phyloP scores from a whole-genome alignment of 148 eudicot genomes.

The Silene conica region DNA sequence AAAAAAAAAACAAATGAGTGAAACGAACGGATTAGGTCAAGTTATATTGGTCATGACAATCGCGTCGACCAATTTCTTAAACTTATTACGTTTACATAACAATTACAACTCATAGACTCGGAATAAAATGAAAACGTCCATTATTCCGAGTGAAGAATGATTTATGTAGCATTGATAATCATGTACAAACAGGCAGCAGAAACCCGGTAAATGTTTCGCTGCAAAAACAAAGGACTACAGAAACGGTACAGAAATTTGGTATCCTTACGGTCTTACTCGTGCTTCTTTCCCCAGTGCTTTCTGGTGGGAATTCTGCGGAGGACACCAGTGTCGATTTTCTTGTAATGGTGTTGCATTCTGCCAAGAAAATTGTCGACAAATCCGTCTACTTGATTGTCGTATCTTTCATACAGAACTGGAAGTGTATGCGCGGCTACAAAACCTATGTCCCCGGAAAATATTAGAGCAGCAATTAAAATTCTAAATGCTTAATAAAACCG shows the following conservation, averaged over 20 bases:
- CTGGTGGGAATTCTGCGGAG: slow-evolving; percentile 49
- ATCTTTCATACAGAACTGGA: slow-evolving; percentile 70
- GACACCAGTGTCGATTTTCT: slow-evolving; percentile 47
- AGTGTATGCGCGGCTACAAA: slow-evolving; percentile 77
- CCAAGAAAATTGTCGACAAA: slow-evolving; percentile 41
- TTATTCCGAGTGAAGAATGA: background rate
- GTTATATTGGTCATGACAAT: too few species aligned
- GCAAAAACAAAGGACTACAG: background rate
- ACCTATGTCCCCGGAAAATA: slow-evolving; percentile 27
- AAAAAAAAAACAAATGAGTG: too few species aligned
- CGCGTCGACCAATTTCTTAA: too few species aligned
- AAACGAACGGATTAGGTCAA: too few species aligned
- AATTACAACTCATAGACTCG: background rate
- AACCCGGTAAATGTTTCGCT: slow-evolving; percentile 1
- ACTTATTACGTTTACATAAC: background rate
- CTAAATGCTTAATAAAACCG: too few species aligned
- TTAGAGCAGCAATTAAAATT: background rate
- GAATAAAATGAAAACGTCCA: too few species aligned
- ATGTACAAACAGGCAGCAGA: slow-evolving; percentile 12
- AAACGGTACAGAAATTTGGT: background rate
- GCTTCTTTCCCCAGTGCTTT: slow-evolving; percentile 47
- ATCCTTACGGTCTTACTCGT: slow-evolving; percentile 21
- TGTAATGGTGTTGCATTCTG: slow-evolving; percentile 57
- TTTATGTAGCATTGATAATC: background rate
- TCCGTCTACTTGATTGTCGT: slow-evolving; percentile 63